Base-by-base conservation (phyloP, 352 stramenopile species). In the Pythium rhizo-oryzae region DNA sequence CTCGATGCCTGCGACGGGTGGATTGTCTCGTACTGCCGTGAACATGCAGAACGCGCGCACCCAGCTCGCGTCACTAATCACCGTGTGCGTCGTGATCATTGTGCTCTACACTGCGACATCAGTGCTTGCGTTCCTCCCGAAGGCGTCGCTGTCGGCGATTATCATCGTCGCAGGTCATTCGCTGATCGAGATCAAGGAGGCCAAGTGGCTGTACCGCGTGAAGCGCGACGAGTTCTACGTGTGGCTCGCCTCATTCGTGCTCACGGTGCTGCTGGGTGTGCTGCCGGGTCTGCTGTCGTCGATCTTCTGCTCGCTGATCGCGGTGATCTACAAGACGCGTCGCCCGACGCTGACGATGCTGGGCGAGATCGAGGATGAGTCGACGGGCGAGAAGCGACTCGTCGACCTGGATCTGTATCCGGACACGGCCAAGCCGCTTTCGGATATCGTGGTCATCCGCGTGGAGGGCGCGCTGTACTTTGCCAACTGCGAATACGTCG, bases 151-250 rank as follows among this genome's bases (percentile, higher is more conserved):
- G 7, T 81, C 86, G 13, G 77, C 86, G 4, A 96, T 98, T 63
- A 94, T 98, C 46, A 92, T 98, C 69, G 91, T 94, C 18, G 87
- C 87, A 1, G 90, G 97, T 35, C 76, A 96, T 37, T 90, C 85
- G 62, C 71, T 98, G 52, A 80, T 98, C 33, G 91, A 97, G 59
- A 92, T 86, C 65, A 74, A 76, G 19, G 91, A 97, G 62, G 89
- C 90, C 28, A 87, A 87, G 53, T 87, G 89, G 69, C 78, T 98
- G 5, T 98, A 84, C 41, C 75, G 76, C 2, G 79, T 85, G 43
- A 86, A 86, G 58, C 78, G 79, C 8, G 80, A 89, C 47, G 80
- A 89, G 57, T 89, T 89, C 51, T 85, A 79, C 65, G 78, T 89
- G 1, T 89, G 80, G 80, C 61, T 84, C 16, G 78, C 71, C 18